These are phyloP conservation scores for Lachnellula suecica DNA, from an alignment of 2,329 filamentous ascomycete genomes.

Conservation along the genomic window DNA sequence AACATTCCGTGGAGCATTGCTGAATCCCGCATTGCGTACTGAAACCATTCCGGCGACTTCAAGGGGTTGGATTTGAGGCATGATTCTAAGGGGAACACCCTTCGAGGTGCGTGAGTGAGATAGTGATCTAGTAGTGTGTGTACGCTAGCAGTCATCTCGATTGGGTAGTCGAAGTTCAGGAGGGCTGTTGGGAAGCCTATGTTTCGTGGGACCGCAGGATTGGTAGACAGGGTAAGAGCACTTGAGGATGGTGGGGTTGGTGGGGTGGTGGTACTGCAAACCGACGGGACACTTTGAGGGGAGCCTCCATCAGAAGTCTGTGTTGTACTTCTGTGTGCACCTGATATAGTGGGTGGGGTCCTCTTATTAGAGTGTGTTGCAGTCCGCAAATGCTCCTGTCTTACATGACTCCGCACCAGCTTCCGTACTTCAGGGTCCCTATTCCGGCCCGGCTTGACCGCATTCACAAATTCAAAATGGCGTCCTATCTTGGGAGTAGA, in stretches of 20 bases:
- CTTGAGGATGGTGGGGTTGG: not conserved
- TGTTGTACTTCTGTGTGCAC: no score
- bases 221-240: not conserved
- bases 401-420: conserved; percentile 19
- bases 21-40: conserved; percentile 20
- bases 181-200: conserved; percentile 18
- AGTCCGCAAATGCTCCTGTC: conserved; percentile 17
- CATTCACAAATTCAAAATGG: conserved; percentile 19
- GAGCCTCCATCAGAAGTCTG: no score
- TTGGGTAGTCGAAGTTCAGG: conserved; percentile 11
- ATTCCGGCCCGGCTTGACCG: conserved; percentile 3
- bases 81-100: conserved; percentile 14
- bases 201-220: not conserved
- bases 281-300: no score
- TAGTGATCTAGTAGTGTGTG: conserved; percentile 19
- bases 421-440: conserved; percentile 13
- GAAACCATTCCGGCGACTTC: conserved; percentile 20
- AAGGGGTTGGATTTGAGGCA: conserved; percentile 18
- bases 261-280: not conserved
- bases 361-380: not conserved
- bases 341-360: no score
- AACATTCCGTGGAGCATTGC: conserved; percentile 23
- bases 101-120: conserved; percentile 12
- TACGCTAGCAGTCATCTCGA: conserved; percentile 11
- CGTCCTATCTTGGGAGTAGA: not conserved